phyloP scores from a whole-genome alignment of 805 yeast species.

The Diddensiella transvaalensis region DNA sequence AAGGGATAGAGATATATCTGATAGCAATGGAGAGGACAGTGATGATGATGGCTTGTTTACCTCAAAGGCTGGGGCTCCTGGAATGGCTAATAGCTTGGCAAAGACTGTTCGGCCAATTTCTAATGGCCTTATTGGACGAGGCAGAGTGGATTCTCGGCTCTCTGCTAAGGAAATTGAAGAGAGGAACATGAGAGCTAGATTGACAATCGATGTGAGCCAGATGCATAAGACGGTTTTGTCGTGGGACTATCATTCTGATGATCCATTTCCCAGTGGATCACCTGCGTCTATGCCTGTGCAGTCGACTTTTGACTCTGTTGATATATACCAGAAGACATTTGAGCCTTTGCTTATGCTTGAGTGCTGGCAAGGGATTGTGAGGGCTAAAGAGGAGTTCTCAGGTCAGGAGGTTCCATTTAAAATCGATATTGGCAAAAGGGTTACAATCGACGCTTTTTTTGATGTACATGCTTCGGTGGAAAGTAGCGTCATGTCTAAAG shows the following conservation, averaged over 20 bases:
- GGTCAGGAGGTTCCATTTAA: slow-evolving; percentile 53
- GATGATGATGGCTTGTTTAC: slow-evolving; percentile 39
- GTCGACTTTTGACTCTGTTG: slow-evolving; percentile 51
- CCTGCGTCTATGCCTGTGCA: slow-evolving; percentile 46
- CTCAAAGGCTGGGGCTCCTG: slow-evolving; percentile 32
- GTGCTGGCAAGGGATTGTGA: slow-evolving; percentile 87
- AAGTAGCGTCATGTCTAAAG: slow-evolving; percentile 46
- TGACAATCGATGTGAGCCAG: slow-evolving; percentile 74
- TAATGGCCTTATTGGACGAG: neutral
- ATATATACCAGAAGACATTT: slow-evolving; percentile 65
- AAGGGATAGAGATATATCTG: slow-evolving; percentile 30
- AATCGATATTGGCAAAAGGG: slow-evolving; percentile 70
- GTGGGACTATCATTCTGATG: slow-evolving; percentile 67
- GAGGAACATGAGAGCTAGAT: slow-evolving; percentile 59
- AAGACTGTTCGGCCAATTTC: slow-evolving; percentile 13
- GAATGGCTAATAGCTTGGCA: slow-evolving; percentile 8
- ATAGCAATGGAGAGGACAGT: slow-evolving; percentile 38
- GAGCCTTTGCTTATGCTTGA: slow-evolving; percentile 83
- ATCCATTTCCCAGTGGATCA: slow-evolving; percentile 49
- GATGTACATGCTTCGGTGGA: slow-evolving; percentile 78
- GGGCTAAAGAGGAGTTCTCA: slow-evolving; percentile 60
- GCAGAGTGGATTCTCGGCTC: neutral
- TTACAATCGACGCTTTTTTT: slow-evolving; percentile 79
- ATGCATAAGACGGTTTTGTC: slow-evolving; percentile 62
- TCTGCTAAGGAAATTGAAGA: slow-evolving; percentile 21